Percentiles rank a stretch among this genome's conserved stretches.
phyloP scores from a whole-genome alignment of 768 basidiomycete species.

The Kwoniella pini region DNA sequence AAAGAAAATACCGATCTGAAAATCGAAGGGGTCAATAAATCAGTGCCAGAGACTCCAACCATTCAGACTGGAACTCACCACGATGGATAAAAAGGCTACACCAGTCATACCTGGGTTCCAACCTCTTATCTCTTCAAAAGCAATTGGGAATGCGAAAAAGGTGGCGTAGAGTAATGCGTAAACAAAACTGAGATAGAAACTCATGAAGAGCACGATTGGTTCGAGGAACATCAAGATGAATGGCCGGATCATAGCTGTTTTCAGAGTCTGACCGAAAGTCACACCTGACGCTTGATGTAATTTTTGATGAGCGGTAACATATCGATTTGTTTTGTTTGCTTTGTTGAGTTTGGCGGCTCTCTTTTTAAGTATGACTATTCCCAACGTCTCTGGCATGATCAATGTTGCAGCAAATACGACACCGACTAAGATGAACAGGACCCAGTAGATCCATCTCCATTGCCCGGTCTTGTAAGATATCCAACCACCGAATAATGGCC shows the following conservation, averaged over 20 bases:
- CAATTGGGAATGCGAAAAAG: conserved; percentile 43
- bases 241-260: conserved; percentile 65
- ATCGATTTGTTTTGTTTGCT: conserved; percentile 37
- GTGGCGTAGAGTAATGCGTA: conserved; percentile 43
- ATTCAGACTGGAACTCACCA: conserved; percentile 25
- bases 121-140: conserved; percentile 35
- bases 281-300: conserved; percentile 25
- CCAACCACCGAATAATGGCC: conserved; percentile 41
- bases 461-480: conserved; percentile 24
- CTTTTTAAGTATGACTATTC: conserved; percentile 48
- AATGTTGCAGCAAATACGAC: conserved; percentile 26
- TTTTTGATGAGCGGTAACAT: conserved; percentile 36
- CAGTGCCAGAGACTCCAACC: too few relatives aligned
- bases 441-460: conserved; percentile 49
- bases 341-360: conserved; percentile 49
- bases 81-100: conserved; percentile 33
- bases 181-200: conserved; percentile 40
- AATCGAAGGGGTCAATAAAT: too few relatives aligned
- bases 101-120: conserved; percentile 35
- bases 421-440: conserved; percentile 31
- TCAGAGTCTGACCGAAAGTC: conserved; percentile 56
- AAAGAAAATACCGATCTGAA: conserved; percentile 35
- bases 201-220: conserved; percentile 40
- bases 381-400: conserved; percentile 55
- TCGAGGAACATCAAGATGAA: conserved; percentile 57